phyloP scores from a whole-genome alignment of 2,329 filamentous ascomycete species.

The Domatiomyces catenatus region DNA sequence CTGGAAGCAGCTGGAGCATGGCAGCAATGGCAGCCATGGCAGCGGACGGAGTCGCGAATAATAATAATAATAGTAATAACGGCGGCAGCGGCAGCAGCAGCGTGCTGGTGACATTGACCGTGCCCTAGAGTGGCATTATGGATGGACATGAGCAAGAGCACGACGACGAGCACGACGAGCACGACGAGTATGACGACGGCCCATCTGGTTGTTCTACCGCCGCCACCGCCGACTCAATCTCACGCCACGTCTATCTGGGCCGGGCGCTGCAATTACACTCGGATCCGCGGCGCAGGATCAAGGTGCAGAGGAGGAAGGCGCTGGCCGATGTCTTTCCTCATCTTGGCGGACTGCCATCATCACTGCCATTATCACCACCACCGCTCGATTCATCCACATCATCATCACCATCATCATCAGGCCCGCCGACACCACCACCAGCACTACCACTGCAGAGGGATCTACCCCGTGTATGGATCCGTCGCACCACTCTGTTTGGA shows the following conservation, averaged over 20 bases:
- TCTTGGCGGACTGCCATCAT: too few relatives aligned
- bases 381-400: too few relatives aligned
- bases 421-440: too few relatives aligned
- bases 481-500: not conserved
- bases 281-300: not conserved
- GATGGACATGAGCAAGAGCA: not conserved
- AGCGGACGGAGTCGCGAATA: not conserved
- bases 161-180: not conserved
- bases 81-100: conserved; percentile 3
- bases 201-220: not conserved
- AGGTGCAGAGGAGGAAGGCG: not conserved
- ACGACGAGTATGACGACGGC: not conserved
- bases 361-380: not conserved
- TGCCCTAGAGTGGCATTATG: not conserved
- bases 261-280: not conserved
- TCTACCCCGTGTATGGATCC: not conserved
- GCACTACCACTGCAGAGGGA: not conserved
- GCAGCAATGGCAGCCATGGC: conserved; percentile 1
- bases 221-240: not conserved
- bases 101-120: conserved; percentile 12
- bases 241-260: not conserved
- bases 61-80: too few relatives aligned
- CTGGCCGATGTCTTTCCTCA: not conserved
- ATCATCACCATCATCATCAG: too few relatives aligned
- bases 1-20: conserved; percentile 14